Evolutionary conservation across 2,329 filamentous ascomycete species (phyloP).

Genomic region (Alternaria sp.): DNA sequence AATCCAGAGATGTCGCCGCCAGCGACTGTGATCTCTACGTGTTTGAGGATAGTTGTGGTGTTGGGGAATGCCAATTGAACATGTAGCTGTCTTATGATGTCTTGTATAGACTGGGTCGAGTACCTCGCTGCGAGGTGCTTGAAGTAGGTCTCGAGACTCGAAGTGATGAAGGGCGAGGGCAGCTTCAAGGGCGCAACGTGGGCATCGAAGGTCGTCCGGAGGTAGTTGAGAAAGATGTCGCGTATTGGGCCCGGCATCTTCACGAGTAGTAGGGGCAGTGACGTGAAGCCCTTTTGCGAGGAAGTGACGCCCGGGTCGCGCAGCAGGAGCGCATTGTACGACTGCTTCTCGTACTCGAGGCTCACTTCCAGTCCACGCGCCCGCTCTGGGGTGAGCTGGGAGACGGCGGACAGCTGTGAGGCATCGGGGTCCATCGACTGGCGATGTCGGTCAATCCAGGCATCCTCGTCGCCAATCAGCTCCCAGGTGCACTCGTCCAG

Average conservation of each 20-base stretch:
- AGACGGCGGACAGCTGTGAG: conserved; percentile 28
- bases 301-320: conserved; percentile 43
- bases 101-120: conserved; percentile 39
- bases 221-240: conserved; percentile 57
- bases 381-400: conserved; percentile 19
- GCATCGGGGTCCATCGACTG: conserved; percentile 43
- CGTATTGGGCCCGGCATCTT: conserved; percentile 59
- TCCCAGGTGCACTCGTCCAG: conserved; percentile 57
- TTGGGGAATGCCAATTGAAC: conserved; percentile 45
- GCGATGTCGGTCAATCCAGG: conserved; percentile 48
- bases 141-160: conserved; percentile 61
- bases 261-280: conserved; percentile 58
- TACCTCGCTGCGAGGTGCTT: conserved; percentile 59
- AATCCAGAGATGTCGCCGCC: conserved; percentile 49
- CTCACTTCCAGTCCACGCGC: conserved; percentile 56
- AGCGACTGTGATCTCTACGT: conserved; percentile 53
- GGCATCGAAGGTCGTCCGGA: conserved; percentile 59
- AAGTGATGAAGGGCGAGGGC: conserved; percentile 54
- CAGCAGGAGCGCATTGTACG: conserved; percentile 60
- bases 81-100: conserved; percentile 43
- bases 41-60: conserved; percentile 45
- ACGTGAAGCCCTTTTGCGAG: conserved; percentile 50
- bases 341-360: conserved; percentile 58
- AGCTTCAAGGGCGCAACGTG: conserved; percentile 55
- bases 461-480: conserved; percentile 50